A percentile compares a stretch with the other conserved stretches of the same genome.
Conservation (phyloP, 2,329 filamentous ascomycete genomes). For the Monilinia fructigena region DNA sequence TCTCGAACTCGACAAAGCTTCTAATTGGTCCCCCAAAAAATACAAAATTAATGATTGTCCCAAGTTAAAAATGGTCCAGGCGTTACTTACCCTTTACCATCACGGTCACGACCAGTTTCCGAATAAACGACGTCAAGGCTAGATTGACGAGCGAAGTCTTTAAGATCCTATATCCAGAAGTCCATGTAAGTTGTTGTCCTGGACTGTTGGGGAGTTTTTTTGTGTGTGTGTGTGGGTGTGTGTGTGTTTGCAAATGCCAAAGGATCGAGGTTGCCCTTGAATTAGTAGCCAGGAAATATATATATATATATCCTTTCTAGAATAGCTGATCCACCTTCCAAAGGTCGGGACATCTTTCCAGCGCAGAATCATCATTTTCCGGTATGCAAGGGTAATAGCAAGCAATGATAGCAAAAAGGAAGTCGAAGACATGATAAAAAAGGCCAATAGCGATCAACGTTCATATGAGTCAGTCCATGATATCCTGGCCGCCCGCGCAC, state of each 20-base stretch:
- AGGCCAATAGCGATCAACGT: constrained; percentile 34
- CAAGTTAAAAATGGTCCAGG: background rate
- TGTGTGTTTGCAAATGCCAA: constrained; percentile 33
- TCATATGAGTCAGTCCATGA: constrained; percentile 33
- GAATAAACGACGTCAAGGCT: constrained; percentile 98
- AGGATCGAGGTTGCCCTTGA: constrained; percentile 36
- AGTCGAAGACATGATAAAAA: constrained; percentile 40
- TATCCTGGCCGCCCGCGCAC: constrained; percentile 39
- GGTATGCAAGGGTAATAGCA: constrained; percentile 34
- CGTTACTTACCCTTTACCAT: constrained; percentile 79
- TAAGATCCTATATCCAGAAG: constrained; percentile 87
- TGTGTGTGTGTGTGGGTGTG: too few relatives aligned
- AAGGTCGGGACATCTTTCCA: constrained; percentile 33
- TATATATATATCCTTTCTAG: constrained; percentile 29
- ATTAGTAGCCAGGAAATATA: constrained; percentile 37
- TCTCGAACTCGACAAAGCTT: constrained; percentile 98
- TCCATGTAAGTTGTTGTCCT: constrained; percentile 71
- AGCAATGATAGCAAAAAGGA: constrained; percentile 37
- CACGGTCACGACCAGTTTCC: constrained; percentile 87
- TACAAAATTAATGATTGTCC: constrained; percentile 25
- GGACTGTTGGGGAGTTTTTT: constrained; percentile 31
- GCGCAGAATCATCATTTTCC: constrained; percentile 35
- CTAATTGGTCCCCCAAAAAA: constrained; percentile 28
- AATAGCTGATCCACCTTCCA: constrained; percentile 36
- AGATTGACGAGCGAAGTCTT: constrained; percentile 98